These are phyloP conservation scores for Turnera subulata DNA, from an alignment of 345 rosid genomes.

Conservation along the genomic window DNA sequence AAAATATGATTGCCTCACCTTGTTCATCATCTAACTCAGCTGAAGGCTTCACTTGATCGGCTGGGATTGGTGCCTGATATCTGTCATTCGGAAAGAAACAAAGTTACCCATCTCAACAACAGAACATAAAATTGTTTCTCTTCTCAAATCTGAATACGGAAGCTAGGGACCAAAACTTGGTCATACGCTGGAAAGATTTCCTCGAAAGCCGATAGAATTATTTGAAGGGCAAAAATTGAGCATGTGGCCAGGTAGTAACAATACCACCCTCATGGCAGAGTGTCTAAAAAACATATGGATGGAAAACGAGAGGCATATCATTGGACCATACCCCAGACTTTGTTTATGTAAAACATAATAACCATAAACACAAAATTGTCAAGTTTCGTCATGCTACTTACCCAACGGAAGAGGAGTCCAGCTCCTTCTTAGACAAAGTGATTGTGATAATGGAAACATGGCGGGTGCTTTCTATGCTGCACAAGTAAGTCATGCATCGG, in stretches of 20 bases:
- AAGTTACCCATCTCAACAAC: not conserved
- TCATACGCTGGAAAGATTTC: no score
- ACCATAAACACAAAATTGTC: not conserved
- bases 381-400: constrained; percentile 3
- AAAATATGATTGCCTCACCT: constrained; percentile 15
- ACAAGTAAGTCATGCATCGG: not conserved
- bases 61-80: constrained; percentile 33
- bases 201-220: not conserved
- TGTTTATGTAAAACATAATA: not conserved
- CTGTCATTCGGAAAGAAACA: constrained; percentile 4
- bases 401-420: constrained; percentile 27
- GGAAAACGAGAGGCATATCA: no score
- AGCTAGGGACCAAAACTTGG: no score
- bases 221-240: not conserved
- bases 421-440: constrained; percentile 28
- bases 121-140: no score
- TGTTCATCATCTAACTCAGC: constrained; percentile 25
- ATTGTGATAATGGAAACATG: constrained; percentile 34
- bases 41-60: constrained; percentile 31
- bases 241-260: no score
- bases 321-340: no score
- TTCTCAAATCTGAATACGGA: no score
- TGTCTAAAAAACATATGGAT: no score
- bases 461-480: constrained; percentile 34
- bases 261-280: no score